Percentiles rank a stretch among this genome's conserved stretches.
These are phyloP conservation scores for Cutaneotrichosporon sp. DNA, from an alignment of 1,284 basidiomycete genomes.

Conservation along the genomic window DNA sequence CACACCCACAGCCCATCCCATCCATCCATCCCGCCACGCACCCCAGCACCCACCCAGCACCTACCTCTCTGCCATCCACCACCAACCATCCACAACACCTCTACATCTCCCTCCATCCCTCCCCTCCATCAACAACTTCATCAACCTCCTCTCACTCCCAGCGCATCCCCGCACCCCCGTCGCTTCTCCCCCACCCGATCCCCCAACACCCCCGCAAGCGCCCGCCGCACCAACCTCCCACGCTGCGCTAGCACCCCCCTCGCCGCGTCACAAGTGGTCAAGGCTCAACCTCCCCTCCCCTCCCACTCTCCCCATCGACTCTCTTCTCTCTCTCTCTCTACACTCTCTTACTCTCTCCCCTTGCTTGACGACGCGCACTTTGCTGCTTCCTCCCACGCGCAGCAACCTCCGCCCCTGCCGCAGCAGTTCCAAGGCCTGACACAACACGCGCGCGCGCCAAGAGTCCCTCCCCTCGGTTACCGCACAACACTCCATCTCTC, in stretches of 20 bases:
- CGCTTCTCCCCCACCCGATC: neutral
- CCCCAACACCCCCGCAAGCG: neutral
- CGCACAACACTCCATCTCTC: neutral
- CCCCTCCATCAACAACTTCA: constrained; percentile 6
- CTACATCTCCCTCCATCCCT: too few relatives aligned
- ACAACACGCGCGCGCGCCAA: neutral
- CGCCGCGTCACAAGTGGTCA: constrained; percentile 5
- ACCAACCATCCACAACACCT: neutral
- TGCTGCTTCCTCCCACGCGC: neutral
- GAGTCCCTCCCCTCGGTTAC: neutral
- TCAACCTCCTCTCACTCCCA: neutral
- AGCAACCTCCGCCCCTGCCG: neutral
- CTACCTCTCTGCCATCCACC: neutral
- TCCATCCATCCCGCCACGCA: neutral
- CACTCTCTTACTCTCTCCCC: neutral
- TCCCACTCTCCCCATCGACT: neutral
- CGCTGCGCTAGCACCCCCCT: constrained; percentile 1
- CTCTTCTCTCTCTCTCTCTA: neutral
- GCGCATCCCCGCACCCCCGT: neutral
- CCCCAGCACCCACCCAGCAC: too few relatives aligned
- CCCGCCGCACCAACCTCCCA: neutral
- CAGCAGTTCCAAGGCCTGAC: neutral
- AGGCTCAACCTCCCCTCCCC: neutral
- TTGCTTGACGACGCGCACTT: neutral
- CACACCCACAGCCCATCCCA: neutral